Percentiles rank a stretch among this genome's conserved stretches.
Evolutionary conservation across 73 alveolate genomes (phyloP).

Genomic region (Tetrahymena thermophila): DNA sequence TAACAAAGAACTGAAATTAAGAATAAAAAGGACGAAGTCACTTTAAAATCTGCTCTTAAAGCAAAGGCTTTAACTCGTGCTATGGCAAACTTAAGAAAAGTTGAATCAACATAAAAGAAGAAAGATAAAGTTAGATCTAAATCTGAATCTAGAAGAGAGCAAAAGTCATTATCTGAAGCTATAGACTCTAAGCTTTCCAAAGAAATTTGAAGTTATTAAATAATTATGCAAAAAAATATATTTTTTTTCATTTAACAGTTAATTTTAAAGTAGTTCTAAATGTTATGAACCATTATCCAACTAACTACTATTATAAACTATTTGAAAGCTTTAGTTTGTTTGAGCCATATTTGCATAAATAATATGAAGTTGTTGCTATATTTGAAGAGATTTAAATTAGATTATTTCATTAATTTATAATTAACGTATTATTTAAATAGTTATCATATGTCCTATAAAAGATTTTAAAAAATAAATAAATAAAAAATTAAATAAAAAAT

Average conservation of each 20-base stretch:
- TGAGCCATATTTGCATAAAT: not conserved
- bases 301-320: not conserved
- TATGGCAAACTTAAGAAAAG: not conserved
- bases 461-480: not conserved
- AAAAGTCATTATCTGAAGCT: not conserved
- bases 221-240: not conserved
- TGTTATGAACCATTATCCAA: no score
- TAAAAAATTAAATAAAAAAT: no score
- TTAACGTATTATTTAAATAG: not conserved
- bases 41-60: not conserved
- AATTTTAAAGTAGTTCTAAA: not conserved
- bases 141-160: not conserved
- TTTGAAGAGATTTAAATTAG: not conserved
- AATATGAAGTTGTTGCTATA: not conserved
- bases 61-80: conserved; percentile 1
- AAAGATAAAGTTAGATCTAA: not conserved
- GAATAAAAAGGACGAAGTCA: not conserved
- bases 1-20: not conserved
- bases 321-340: not conserved
- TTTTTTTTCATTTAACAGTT: not conserved
- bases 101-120: not conserved
- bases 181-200: not conserved
- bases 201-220: not conserved
- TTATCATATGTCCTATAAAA: not conserved
- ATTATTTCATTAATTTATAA: not conserved